These are phyloP conservation scores for Aaosphaeria arxii DNA, from an alignment of 2,329 filamentous ascomycete species.

Conservation along the genomic window DNA sequence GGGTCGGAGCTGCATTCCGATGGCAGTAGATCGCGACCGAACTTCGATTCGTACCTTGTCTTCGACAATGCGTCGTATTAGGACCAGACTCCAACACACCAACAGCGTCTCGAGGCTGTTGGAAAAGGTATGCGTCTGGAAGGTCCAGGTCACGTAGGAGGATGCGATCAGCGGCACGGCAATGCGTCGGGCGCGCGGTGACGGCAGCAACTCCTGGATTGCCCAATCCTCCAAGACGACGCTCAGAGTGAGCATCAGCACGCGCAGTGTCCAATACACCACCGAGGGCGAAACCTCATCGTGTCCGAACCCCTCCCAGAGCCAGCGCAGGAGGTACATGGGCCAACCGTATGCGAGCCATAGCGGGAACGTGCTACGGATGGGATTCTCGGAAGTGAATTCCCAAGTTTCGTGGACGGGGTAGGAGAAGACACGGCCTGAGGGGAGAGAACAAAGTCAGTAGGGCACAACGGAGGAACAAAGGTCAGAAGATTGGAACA, in stretches of 20 bases:
- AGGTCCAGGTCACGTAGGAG: conserved; percentile 98
- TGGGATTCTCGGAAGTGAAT: conserved; percentile 82
- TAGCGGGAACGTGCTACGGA: conserved; percentile 94
- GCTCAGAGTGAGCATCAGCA: conserved; percentile 90
- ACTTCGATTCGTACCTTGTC: conserved; percentile 60
- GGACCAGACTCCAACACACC: conserved; percentile 87
- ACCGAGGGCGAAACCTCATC: conserved; percentile 76
- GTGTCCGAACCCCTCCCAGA: conserved; percentile 83
- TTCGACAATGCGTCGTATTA: conserved; percentile 82
- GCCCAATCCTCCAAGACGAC: conserved; percentile 99
- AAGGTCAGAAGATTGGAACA: not conserved
- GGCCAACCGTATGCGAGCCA: conserved; percentile 94
- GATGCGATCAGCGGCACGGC: conserved; percentile 86
- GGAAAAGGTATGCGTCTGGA: conserved; percentile 96
- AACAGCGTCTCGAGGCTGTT: conserved; percentile 94
- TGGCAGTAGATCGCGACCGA: not conserved
- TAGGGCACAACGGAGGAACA: conserved; percentile 9
- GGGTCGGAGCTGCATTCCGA: conserved; percentile 21
- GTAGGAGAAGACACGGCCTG: conserved; percentile 90
- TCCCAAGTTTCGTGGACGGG: conserved; percentile 92
- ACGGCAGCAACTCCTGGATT: conserved; percentile 82
- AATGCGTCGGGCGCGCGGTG: conserved; percentile 65
- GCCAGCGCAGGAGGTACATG: conserved; percentile 88
- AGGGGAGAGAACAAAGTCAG: not conserved
- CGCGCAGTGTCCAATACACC: conserved; percentile 84